Conservation (phyloP, 129 eudicot species). For the Mikania micrantha region DNA sequence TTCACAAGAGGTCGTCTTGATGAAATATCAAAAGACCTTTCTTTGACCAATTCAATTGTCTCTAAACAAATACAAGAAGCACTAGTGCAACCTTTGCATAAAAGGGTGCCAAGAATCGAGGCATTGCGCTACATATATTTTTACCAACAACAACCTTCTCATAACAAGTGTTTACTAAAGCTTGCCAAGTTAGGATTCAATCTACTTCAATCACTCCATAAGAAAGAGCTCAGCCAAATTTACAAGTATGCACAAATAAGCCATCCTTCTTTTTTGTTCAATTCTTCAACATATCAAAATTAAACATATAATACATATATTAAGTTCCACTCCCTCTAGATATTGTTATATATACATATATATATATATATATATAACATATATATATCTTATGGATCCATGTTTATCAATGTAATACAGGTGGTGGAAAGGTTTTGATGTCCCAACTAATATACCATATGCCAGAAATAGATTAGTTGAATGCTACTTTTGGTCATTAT, state of each 20-base stretch:
- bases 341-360: no score
- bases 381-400: no score
- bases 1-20: conserved; percentile 14
- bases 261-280: no score
- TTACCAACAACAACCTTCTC: conserved; percentile 19
- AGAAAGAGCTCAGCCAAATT: background rate
- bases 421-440: background rate
- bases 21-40: background rate
- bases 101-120: conserved; percentile 28
- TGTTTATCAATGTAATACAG: background rate
- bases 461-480: background rate
- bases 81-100: conserved; percentile 15
- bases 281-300: no score
- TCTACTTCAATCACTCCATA: conserved; percentile 2
- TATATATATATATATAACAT: no score
- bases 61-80: conserved; percentile 23
- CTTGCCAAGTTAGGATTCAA: conserved; percentile 1
- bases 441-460: background rate
- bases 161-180: background rate
- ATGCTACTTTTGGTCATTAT: background rate
- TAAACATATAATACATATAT: no score
- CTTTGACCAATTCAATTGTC: background rate
- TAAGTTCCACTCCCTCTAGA: no score
- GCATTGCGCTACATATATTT: conserved; percentile 25
- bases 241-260: conserved; percentile 13